Evolutionary conservation across 2,329 filamentous ascomycete species (phyloP).

Genomic region (Hirsutella minnesotensis): DNA sequence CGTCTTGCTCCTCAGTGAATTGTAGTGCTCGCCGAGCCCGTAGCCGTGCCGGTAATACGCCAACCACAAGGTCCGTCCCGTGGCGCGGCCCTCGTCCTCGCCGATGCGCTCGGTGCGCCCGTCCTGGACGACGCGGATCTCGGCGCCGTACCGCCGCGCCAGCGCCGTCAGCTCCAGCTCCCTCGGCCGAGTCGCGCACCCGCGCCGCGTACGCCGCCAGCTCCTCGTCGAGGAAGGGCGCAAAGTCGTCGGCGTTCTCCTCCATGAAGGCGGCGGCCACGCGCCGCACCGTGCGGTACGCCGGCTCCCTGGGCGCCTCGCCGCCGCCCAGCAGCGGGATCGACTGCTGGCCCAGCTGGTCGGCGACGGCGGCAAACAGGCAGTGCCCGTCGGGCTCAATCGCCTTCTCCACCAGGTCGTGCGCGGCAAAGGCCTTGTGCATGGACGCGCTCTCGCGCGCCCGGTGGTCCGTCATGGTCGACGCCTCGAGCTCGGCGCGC

Average conservation of each 20-base stretch:
- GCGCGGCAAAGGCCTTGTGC: slow-evolving; percentile 49
- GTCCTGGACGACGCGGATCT: slow-evolving; percentile 78
- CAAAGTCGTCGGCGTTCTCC: slow-evolving; percentile 66
- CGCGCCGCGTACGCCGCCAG: slow-evolving; percentile 60
- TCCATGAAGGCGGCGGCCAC: slow-evolving; percentile 70
- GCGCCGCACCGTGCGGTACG: slow-evolving; percentile 56
- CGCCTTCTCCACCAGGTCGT: slow-evolving; percentile 60
- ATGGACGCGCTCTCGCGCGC: slow-evolving; percentile 60
- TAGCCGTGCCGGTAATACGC: slow-evolving; percentile 93
- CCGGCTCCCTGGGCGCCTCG: slow-evolving; percentile 15
- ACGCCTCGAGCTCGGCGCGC: slow-evolving; percentile 64
- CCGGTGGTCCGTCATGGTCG: slow-evolving; percentile 60
- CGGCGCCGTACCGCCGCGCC: slow-evolving; percentile 65
- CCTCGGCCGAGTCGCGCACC: slow-evolving; percentile 74
- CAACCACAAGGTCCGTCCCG: slow-evolving; percentile 60
- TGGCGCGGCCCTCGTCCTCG: slow-evolving; percentile 30
- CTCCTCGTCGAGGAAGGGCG: slow-evolving; percentile 74
- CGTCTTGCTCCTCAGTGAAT: slow-evolving; percentile 54
- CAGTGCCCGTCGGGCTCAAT: slow-evolving; percentile 91
- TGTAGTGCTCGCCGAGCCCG: slow-evolving; percentile 94
- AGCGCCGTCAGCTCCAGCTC: slow-evolving; percentile 82
- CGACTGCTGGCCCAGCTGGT: slow-evolving; percentile 53
- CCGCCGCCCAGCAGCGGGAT: slow-evolving; percentile 15
- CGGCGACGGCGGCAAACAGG: slow-evolving; percentile 81
- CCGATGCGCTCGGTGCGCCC: slow-evolving; percentile 67